These are phyloP conservation scores for Cornus florida DNA, from an alignment of 148 eudicot species.

Conservation along the genomic window DNA sequence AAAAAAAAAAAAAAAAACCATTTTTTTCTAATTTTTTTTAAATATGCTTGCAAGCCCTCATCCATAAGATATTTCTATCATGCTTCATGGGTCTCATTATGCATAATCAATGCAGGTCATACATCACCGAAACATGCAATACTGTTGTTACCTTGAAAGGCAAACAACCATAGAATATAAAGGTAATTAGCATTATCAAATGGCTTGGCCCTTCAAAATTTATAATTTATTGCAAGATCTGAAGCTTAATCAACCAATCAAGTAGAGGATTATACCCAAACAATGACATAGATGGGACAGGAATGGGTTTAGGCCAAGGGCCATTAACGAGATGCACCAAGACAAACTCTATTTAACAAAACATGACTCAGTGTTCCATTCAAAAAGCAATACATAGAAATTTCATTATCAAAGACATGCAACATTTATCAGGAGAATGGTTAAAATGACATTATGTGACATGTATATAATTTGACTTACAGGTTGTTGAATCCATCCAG, in stretches of 20 bases:
- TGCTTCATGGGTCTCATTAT: not conserved
- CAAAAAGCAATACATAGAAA: not conserved
- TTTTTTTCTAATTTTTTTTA: not conserved
- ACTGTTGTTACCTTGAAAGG: not conserved
- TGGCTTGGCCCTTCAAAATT: not conserved
- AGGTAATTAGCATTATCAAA: not conserved
- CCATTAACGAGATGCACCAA: not conserved
- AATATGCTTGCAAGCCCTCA: not conserved
- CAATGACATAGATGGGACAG: not conserved
- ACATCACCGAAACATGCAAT: not conserved
- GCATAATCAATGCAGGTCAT: not conserved
- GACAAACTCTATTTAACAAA: not conserved
- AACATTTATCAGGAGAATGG: not conserved
- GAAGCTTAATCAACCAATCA: not conserved
- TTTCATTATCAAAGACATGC: not conserved
- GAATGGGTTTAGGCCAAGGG: not conserved
- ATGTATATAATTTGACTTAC: conserved; percentile 35
- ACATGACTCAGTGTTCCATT: not conserved
- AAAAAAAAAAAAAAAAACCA: too few relatives aligned
- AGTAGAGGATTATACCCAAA: not conserved
- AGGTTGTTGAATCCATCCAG: conserved; percentile 39
- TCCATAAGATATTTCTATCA: not conserved
- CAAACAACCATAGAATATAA: not conserved
- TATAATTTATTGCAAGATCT: not conserved
- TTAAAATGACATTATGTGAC: not conserved